Conservation (phyloP, 192 early-diverging fungal species). For the Funneliformis mosseae region DNA sequence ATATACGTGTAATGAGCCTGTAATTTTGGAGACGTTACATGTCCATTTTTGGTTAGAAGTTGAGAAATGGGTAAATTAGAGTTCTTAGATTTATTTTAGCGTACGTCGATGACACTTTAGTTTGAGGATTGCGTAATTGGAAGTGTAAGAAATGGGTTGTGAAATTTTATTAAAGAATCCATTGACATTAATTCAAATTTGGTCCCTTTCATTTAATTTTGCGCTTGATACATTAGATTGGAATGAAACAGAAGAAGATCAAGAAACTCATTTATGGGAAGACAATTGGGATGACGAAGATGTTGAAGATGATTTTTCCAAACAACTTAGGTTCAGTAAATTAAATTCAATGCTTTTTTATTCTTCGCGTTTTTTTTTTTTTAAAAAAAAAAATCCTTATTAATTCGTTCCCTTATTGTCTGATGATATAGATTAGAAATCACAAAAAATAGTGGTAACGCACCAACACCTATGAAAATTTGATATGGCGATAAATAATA, state of each 20-base stretch:
- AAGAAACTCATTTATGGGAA: conserved; percentile 77
- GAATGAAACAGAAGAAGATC: conserved; percentile 77
- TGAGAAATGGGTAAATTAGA: no score
- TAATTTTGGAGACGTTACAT: no score
- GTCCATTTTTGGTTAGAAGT: no score
- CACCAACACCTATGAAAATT: background rate
- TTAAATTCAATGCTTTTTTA: background rate
- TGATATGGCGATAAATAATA: background rate
- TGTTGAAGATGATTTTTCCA: conserved; percentile 89
- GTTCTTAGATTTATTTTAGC: background rate
- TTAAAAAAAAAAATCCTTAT: background rate
- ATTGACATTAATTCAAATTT: background rate
- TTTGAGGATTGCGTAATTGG: no score
- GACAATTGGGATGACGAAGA: conserved; percentile 94
- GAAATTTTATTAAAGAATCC: no score
- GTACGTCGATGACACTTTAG: no score
- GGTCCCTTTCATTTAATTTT: background rate
- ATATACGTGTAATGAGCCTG: background rate
- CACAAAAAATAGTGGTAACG: background rate
- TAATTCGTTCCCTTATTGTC: no score
- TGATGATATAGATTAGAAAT: background rate
- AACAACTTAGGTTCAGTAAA: conserved; percentile 64
- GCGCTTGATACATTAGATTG: conserved; percentile 61
- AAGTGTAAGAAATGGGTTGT: no score
- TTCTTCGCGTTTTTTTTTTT: background rate